Evolutionary conservation across 495 filamentous ascomycete genomes (phyloP).

Genomic region (Polyplosphaeria fusca): DNA sequence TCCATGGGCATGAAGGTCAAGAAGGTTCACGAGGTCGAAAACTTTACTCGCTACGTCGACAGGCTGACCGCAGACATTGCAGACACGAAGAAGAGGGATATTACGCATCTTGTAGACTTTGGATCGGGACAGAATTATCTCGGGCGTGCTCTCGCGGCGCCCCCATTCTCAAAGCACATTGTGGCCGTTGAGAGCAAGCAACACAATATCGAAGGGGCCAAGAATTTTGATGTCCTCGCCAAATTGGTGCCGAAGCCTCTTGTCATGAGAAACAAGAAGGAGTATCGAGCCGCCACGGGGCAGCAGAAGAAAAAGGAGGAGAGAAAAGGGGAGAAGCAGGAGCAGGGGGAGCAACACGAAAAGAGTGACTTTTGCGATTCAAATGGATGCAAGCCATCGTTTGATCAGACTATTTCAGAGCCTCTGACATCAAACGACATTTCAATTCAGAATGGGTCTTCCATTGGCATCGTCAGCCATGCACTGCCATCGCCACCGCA

Average conservation of each 20-base stretch:
- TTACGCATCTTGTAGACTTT: slow-evolving; percentile 92
- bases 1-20: slow-evolving; percentile 93
- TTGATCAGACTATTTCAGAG: neutral
- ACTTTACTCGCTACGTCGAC: slow-evolving; percentile 61
- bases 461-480: neutral
- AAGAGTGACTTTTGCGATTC: neutral
- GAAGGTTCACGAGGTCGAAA: slow-evolving; percentile 84
- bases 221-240: slow-evolving; percentile 73
- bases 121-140: slow-evolving; percentile 96
- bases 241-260: slow-evolving; percentile 65
- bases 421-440: neutral
- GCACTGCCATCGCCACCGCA: too few species aligned
- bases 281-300: slow-evolving; percentile 53
- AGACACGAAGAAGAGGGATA: slow-evolving; percentile 44
- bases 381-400: slow-evolving; percentile 3
- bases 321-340: neutral
- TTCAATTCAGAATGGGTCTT: neutral
- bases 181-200: slow-evolving; percentile 87
- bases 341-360: too few species aligned
- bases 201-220: slow-evolving; percentile 80
- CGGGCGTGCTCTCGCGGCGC: slow-evolving; percentile 76
- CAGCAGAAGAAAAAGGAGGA: slow-evolving; percentile 31
- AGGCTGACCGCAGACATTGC: slow-evolving; percentile 52
- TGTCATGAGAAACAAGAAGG: slow-evolving; percentile 72
- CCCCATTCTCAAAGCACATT: slow-evolving; percentile 80